Conservation (phyloP, 2,329 filamentous ascomycete genomes). For the Stachybotrys chartarum region DNA sequence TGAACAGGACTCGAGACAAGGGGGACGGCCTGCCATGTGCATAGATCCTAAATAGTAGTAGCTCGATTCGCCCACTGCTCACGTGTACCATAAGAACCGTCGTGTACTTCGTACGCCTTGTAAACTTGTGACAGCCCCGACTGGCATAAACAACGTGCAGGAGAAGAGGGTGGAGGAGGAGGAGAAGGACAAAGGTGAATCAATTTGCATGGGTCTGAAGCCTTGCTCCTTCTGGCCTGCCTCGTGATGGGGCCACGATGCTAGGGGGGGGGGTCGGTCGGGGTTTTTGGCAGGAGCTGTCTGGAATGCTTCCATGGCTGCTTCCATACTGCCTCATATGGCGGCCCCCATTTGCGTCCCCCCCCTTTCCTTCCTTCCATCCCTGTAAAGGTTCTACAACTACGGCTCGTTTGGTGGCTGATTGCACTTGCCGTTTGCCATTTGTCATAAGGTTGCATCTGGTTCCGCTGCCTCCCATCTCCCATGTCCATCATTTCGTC, state of each 20-base stretch:
- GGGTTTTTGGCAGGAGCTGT: neutral
- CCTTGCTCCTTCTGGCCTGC: neutral
- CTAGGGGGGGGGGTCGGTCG: too few relatives aligned
- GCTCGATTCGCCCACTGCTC: too few relatives aligned
- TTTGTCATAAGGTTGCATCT: neutral
- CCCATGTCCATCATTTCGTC: too few relatives aligned
- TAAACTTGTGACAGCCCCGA: neutral
- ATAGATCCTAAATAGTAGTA: too few relatives aligned
- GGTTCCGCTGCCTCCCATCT: too few relatives aligned
- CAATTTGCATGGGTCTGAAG: neutral
- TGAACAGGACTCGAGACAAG: too few relatives aligned
- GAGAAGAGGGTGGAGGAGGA: neutral
- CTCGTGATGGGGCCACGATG: neutral
- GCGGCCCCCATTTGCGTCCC: too few relatives aligned
- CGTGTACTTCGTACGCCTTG: too few relatives aligned
- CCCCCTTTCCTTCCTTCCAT: neutral
- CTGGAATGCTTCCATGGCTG: neutral
- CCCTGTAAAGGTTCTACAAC: too few relatives aligned
- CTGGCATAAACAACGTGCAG: neutral
- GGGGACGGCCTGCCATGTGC: too few relatives aligned
- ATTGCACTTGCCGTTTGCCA: neutral
- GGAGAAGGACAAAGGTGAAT: too few relatives aligned
- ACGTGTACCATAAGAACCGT: too few relatives aligned
- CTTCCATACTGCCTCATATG: neutral
- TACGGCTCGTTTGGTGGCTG: neutral